phyloP scores from a whole-genome alignment of 257 asterid species.

The Ehretia macrophylla region DNA sequence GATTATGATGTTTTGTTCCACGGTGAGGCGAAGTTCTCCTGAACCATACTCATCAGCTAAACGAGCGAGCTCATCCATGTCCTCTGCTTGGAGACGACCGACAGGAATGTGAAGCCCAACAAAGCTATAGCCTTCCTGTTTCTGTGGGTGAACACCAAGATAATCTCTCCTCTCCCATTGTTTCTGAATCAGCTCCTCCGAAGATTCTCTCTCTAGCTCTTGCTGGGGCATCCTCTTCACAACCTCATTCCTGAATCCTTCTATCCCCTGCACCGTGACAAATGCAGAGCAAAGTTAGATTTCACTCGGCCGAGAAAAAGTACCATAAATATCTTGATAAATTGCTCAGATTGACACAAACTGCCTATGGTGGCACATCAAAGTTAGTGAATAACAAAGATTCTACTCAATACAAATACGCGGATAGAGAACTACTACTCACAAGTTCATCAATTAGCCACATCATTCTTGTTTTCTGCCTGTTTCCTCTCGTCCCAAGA shows the following conservation, averaged over 20 bases:
- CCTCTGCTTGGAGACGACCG: constrained; percentile 86
- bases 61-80: constrained; percentile 86
- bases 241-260: constrained; percentile 79
- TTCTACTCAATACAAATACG: too few species aligned
- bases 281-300: not conserved
- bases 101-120: constrained; percentile 88
- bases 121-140: constrained; percentile 74
- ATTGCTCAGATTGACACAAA: too few species aligned
- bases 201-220: constrained; percentile 60
- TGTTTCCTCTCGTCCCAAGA: constrained; percentile 81
- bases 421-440: constrained; percentile 36
- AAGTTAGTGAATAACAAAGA: too few species aligned
- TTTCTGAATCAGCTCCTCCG: constrained; percentile 60
- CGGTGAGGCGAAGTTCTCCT: constrained; percentile 87
- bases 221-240: constrained; percentile 74
- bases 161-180: constrained; percentile 86
- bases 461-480: constrained; percentile 98
- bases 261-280: constrained; percentile 61
- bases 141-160: constrained; percentile 78
- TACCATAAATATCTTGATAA: too few species aligned
- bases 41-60: constrained; percentile 77
- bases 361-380: too few species aligned
- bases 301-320: not conserved
- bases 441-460: constrained; percentile 98
- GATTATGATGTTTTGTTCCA: constrained; percentile 86